Base-by-base conservation (phyloP, 495 filamentous ascomycete genomes). In the Jackrogersella minutella region DNA sequence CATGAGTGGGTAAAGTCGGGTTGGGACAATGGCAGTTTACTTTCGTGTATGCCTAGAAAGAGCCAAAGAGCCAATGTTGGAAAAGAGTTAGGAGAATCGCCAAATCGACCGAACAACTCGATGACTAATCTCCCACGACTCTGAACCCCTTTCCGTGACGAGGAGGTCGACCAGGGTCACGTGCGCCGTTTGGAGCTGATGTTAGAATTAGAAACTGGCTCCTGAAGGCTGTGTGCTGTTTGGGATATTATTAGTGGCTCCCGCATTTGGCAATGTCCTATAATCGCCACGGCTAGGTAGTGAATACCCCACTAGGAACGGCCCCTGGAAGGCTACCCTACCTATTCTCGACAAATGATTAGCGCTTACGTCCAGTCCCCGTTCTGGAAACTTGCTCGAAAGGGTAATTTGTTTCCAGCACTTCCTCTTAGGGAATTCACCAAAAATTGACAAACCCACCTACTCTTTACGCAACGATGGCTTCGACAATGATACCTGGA, bases 381-480 rank as follows among this genome's bases (percentile, higher is more conserved):
- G 13, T 49, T 31, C 24, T 30, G 44, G 44, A 49, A 49, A 31
- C 26, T 30, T 49, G 26, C 44, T 19, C 13, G 31, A 49, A 31
- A 16, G 2, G 44, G 44, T 17, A 49, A 49, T 49, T 17, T 49
- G 22, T 49, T 49, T 49, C 26, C 26, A 30, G 31, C 24, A 49
- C 26, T 49, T 49, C 44, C 44, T 31, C n/a, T 49, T 49, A 24
- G 4, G 44, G 44, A 31, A 49, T 46, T 21, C 11, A 46, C n/a
- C 41, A 8, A 46, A 46, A 46, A 46, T 46, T 21, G 44, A 30
- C 44, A 49, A 31, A 31, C 14, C 44, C 44, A 30, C 24, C 26
- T 26, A 49, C n/a, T 49, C 44, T 49, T 49, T 49, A 7, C 22
- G 26, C n/a, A 49, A 49, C 44, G 21, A n/a, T 49, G 26, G n/a